Evolutionary conservation across 1,139 yeast species (phyloP).

Genomic region (Pichiaceae sp.): DNA sequence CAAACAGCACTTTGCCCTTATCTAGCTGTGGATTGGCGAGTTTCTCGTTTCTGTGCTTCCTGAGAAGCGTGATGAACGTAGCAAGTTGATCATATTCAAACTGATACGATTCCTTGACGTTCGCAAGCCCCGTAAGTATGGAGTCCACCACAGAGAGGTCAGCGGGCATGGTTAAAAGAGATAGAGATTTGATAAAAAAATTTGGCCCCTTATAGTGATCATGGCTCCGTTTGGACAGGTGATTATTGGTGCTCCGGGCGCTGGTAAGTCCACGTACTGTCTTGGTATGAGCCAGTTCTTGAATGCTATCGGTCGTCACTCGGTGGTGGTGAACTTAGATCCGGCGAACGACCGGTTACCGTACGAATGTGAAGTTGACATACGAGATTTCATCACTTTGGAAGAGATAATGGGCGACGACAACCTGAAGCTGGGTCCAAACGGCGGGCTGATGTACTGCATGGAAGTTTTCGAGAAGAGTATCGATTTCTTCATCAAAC

Average conservation of each 20-base stretch:
- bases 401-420: constrained; percentile 89
- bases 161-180: background rate
- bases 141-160: constrained; percentile 17
- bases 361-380: constrained; percentile 81
- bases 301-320: constrained; percentile 87
- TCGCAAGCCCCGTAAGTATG: constrained; percentile 16
- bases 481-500: constrained; percentile 50
- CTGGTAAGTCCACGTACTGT: constrained; percentile 95
- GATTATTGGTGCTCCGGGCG: constrained; percentile 96
- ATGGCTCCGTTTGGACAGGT: constrained; percentile 77
- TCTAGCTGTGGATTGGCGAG: constrained; percentile 8
- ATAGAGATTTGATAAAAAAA: background rate
- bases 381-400: constrained; percentile 75
- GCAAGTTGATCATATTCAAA: constrained; percentile 17
- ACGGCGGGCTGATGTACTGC: constrained; percentile 90
- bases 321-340: constrained; percentile 76
- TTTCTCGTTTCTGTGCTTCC: constrained; percentile 10
- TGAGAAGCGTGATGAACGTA: constrained; percentile 10
- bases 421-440: constrained; percentile 65
- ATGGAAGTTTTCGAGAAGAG: constrained; percentile 48
- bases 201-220: background rate
- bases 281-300: constrained; percentile 87
- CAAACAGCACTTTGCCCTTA: constrained; percentile 9
- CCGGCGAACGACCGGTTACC: constrained; percentile 87
- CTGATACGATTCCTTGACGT: constrained; percentile 18